Percentiles rank a stretch among this genome's conserved stretches.
These are phyloP conservation scores for Penicillium sp. DNA, from an alignment of 2,329 filamentous ascomycete genomes.

Conservation along the genomic window DNA sequence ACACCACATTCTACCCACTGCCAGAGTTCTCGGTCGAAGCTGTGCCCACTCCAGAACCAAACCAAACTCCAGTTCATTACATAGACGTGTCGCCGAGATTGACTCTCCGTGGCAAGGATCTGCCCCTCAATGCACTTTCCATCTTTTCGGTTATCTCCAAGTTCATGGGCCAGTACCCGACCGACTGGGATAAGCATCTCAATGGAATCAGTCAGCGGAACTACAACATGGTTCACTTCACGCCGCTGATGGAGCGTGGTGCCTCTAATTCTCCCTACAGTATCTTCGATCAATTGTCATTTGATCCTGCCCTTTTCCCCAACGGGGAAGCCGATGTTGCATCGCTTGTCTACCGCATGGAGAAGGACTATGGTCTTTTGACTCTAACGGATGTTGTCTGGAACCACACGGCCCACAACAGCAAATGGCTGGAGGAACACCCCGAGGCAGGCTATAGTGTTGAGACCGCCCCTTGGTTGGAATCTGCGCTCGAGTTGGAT, in stretches of 20 bases:
- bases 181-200: slow-evolving; percentile 88
- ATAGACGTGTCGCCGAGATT: slow-evolving; percentile 89
- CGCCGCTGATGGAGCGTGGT: slow-evolving; percentile 85
- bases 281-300: slow-evolving; percentile 86
- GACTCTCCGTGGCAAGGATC: slow-evolving; percentile 69
- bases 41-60: slow-evolving; percentile 57
- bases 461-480: slow-evolving; percentile 77
- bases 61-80: slow-evolving; percentile 80
- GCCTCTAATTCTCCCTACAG: slow-evolving; percentile 96
- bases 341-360: slow-evolving; percentile 77
- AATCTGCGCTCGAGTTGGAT: slow-evolving; percentile 74
- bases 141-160: slow-evolving; percentile 96
- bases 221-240: slow-evolving; percentile 99
- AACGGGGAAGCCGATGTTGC: slow-evolving; percentile 81
- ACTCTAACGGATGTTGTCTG: slow-evolving; percentile 95
- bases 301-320: slow-evolving; percentile 82
- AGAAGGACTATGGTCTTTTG: slow-evolving; percentile 80
- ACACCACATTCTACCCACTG: slow-evolving; percentile 87
- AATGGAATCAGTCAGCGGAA: slow-evolving; percentile 85
- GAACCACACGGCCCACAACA: slow-evolving; percentile 97
- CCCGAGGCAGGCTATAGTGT: slow-evolving; percentile 96
- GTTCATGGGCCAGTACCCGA: slow-evolving; percentile 92
- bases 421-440: slow-evolving; percentile 89
- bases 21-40: slow-evolving; percentile 71
- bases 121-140: slow-evolving; percentile 85